Base-by-base conservation (phyloP, 441 rosid species). In the Jatropha podagrica region DNA sequence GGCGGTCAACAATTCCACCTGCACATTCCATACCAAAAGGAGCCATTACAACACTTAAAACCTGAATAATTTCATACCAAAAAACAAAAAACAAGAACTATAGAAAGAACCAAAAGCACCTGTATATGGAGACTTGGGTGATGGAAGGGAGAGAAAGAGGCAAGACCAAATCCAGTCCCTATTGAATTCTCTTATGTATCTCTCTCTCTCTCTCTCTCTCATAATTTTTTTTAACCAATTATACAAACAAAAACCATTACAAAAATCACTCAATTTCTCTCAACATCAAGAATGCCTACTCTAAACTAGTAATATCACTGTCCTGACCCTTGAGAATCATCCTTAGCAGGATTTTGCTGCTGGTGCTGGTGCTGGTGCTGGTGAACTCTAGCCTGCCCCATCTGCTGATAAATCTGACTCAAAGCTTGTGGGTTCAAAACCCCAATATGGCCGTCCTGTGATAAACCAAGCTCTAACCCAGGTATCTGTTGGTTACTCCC, bases 391-490 rank as follows among this genome's bases (percentile, higher is more conserved):
- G 83, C 88, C 69, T 92, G 97, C 51, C 94, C 86, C 88, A 95
- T 89, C 84, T 95, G 99, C 84, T 95, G 99, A 87, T 95, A 95
- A 79, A 95, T 86, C 86, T 89, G 97, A 79, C 68, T 79, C 78
- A 90, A 86, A 54, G 94, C 85, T 74, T 89, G 98, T 6, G 94
- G 86, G 65, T 86, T 92, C 83, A 92, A 75, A 68, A 88, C 90
- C 76, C 97, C 98, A 82, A 89, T 82, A 88, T 87, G 93, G n/a
- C 93, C 97, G 82, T 91, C 97, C 42, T 95, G 99, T 74, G 99
- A 90, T 82, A 95, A 80, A 0, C 97, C 97, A 79, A 95, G 90
- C 79, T 95, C 98, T 85, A 95, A 88, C 3, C 98, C 98, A 85
- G 97, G 97, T 52, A 92, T 65, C 77, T 88, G 96, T 80, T 82